These are phyloP conservation scores for Rhizopogon vesiculosus DNA, from an alignment of 768 basidiomycete species.

Conservation along the genomic window DNA sequence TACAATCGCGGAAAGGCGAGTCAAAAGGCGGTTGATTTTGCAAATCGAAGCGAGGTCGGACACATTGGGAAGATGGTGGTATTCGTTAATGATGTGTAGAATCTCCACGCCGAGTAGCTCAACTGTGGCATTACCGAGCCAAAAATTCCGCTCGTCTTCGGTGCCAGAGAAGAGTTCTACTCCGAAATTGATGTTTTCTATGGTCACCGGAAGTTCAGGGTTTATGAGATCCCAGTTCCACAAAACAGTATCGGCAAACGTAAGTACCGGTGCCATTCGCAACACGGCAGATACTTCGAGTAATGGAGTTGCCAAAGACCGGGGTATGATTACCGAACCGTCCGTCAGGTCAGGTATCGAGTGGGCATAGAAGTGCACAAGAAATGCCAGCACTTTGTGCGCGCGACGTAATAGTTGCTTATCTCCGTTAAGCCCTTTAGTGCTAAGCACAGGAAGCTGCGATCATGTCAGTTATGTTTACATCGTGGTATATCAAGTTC, in stretches of 20 bases:
- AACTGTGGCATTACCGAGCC: slow-evolving; percentile 74
- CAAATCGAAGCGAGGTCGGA: slow-evolving; percentile 58
- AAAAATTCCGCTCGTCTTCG: slow-evolving; percentile 83
- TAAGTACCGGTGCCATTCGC: slow-evolving; percentile 89
- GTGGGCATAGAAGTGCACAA: slow-evolving; percentile 89
- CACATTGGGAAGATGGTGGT: slow-evolving; percentile 67
- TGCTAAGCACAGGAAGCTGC: slow-evolving; percentile 72
- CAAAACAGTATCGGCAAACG: slow-evolving; percentile 93
- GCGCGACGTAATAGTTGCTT: slow-evolving; percentile 72
- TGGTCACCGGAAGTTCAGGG: slow-evolving; percentile 51
- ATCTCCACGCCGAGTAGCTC: slow-evolving; percentile 87
- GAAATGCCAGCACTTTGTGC: slow-evolving; percentile 85
- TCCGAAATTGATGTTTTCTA: slow-evolving; percentile 69
- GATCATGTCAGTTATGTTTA: slow-evolving; percentile 9
- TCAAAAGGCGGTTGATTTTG: slow-evolving; percentile 70
- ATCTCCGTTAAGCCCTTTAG: slow-evolving; percentile 45
- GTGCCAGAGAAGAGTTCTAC: slow-evolving; percentile 76
- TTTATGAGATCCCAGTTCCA: slow-evolving; percentile 81
- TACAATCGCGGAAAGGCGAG: slow-evolving; percentile 61
- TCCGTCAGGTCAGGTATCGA: slow-evolving; percentile 48
- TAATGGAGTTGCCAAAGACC: slow-evolving; percentile 73
- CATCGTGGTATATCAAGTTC: slow-evolving; percentile 1
- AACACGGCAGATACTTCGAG: slow-evolving; percentile 70
- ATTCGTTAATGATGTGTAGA: slow-evolving; percentile 83
- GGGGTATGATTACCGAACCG: slow-evolving; percentile 57